A percentile compares a stretch with the other conserved stretches of the same genome.
phyloP scores from a whole-genome alignment of 2,329 filamentous ascomycete species.

The Fusarium illudens region DNA sequence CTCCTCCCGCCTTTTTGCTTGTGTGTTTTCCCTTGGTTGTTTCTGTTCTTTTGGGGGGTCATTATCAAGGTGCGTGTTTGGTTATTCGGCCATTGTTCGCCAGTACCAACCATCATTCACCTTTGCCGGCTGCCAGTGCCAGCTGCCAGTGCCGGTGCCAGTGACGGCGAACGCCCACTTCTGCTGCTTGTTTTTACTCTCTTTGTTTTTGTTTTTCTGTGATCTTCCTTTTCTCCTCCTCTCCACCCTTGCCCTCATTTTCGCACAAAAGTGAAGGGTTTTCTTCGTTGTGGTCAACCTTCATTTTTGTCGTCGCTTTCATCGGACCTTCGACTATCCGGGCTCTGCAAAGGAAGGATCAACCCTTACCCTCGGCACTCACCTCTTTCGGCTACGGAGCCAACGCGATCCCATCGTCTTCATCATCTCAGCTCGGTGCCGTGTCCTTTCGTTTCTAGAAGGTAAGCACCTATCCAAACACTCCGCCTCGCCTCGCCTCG shows the following conservation, averaged over 20 bases:
- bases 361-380: not conserved
- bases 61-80: not conserved
- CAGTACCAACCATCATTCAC: conserved; percentile 8
- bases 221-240: not conserved
- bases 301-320: not conserved
- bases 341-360: conserved; percentile 17
- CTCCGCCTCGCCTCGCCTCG: not conserved
- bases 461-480: conserved; percentile 10
- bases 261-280: not conserved
- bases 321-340: not conserved
- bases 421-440: not conserved
- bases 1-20: not conserved
- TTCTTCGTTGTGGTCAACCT: not conserved
- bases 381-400: not conserved
- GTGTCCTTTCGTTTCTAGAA: conserved; percentile 7
- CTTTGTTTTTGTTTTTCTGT: not conserved
- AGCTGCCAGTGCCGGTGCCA: conserved; percentile 6
- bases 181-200: not conserved
- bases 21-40: not conserved
- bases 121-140: conserved; percentile 5
- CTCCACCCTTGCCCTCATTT: not conserved
- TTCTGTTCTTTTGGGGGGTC: not conserved
- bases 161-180: conserved; percentile 1
- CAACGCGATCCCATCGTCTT: not conserved
- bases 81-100: conserved; percentile 4